phyloP scores from a whole-genome alignment of 306 rosid species.

The Cucurbita ficifolia region DNA sequence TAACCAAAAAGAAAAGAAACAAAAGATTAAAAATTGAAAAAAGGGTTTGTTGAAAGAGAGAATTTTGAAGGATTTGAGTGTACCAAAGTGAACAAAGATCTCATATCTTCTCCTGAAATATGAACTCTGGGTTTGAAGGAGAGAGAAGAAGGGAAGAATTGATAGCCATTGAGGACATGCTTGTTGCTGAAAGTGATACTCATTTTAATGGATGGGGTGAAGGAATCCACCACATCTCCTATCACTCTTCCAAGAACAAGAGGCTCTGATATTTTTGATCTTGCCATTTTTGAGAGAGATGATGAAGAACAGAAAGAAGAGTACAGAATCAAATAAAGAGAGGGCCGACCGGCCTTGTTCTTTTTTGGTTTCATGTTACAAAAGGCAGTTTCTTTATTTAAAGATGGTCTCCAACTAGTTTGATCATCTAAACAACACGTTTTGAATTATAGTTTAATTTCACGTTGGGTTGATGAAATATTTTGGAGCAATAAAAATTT shows the following conservation, averaged over 20 bases:
- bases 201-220: slow-evolving; percentile 33
- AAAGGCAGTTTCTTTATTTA: too few relatives aligned
- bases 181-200: slow-evolving; percentile 37
- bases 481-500: too few relatives aligned
- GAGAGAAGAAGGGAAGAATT: slow-evolving; percentile 55
- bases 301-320: too few relatives aligned
- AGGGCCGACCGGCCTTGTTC: too few relatives aligned
- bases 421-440: too few relatives aligned
- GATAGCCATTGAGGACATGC: slow-evolving; percentile 64
- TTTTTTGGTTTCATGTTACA: too few relatives aligned
- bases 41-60: background rate
- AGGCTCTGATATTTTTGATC: slow-evolving; percentile 33
- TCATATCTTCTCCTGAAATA: slow-evolving; percentile 67
- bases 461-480: too few relatives aligned
- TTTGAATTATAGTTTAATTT: too few relatives aligned
- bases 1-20: background rate
- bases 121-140: slow-evolving; percentile 59
- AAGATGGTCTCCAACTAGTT: too few relatives aligned
- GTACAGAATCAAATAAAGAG: background rate
- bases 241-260: slow-evolving; percentile 67
- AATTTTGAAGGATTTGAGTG: background rate
- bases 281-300: background rate
- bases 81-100: slow-evolving; percentile 90
- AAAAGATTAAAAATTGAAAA: background rate
- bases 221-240: slow-evolving; percentile 68